Base-by-base conservation (phyloP, 805 yeast species). In the Huiozyma sinensis region DNA sequence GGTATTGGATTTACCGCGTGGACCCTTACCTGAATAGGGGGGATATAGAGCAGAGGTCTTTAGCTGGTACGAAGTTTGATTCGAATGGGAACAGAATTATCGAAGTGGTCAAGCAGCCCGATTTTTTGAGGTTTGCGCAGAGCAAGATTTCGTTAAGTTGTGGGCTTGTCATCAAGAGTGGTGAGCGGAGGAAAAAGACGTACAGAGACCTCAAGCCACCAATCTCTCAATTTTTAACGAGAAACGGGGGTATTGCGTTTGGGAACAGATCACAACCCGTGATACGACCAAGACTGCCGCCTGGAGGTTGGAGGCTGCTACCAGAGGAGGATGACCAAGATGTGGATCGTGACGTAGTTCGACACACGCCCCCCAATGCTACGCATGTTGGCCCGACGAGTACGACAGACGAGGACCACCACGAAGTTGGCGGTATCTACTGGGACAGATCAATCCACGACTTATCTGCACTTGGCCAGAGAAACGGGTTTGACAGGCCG, bases 1-100 rank as follows among this genome's bases (percentile, higher is more conserved):
- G 96, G 48, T 80, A 85, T 9, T 87, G 95, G 95, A 60, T 87
- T 12, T 81, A 78, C 60, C 76, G 72, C 55, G 63, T 67, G 12
- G 68, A 66, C 42, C 55, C 52, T 3, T 52, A 46, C 27, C 39
- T 54, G 32, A 67, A 67, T 44, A 60, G 60, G 7, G 70, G 58
- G 27, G 65, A 66, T 49, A 47, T 62, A 1, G 41, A 45, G 36
- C 55, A 56, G 24, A 52, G 56, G 7, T 43, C 52, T 27, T 61
- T 65, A 5, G 65, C 59, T 50, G 61, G 78, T 42, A 70, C 77
- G 4, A 75, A 69, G 54, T 82, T 77, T 53, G 87, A 82, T 62
- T 70, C 73, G 29, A 75, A 83, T 0, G 89, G 89, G 8, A 70
- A 76, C 48, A 79, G 77, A 55, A 73, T 79, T 17, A 61, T 67